A percentile compares a stretch with the other conserved stretches of the same genome.
phyloP scores from a whole-genome alignment of 1,284 basidiomycete genomes.

The Ceratorhiza oryzae-sativae region DNA sequence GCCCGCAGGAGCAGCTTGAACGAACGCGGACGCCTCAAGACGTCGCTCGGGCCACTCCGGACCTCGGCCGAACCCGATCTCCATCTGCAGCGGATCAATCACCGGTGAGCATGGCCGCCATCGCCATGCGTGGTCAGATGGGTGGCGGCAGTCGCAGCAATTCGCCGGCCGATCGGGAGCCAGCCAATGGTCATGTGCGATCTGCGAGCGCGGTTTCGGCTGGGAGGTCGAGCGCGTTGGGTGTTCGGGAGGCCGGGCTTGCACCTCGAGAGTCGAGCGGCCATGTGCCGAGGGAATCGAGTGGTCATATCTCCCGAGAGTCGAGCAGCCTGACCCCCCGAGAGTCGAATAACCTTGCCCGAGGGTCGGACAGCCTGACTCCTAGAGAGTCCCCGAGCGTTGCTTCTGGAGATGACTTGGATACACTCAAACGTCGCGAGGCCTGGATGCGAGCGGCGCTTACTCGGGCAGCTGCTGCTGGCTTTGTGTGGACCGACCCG shows the following conservation, averaged over 20 bases:
- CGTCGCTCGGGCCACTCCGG: too few species aligned
- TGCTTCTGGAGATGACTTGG: constrained; percentile 64
- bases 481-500: constrained; percentile 76
- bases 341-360: neutral
- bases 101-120: constrained; percentile 23
- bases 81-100: constrained; percentile 12
- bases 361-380: neutral
- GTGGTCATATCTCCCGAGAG: neutral
- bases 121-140: constrained; percentile 17
- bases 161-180: constrained; percentile 22
- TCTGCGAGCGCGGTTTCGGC: constrained; percentile 23
- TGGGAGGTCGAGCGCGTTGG: neutral
- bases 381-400: too few species aligned
- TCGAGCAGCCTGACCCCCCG: neutral
- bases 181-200: neutral
- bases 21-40: constrained; percentile 10
- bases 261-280: neutral
- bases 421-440: constrained; percentile 78
- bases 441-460: constrained; percentile 88
- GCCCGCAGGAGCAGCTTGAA: constrained; percentile 3
- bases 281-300: neutral
- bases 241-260: neutral
- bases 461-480: constrained; percentile 77
- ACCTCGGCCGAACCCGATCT: constrained; percentile 7
- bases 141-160: constrained; percentile 9